phyloP scores from a whole-genome alignment of 257 asterid genomes.

The Nicotiana benthamiana region DNA sequence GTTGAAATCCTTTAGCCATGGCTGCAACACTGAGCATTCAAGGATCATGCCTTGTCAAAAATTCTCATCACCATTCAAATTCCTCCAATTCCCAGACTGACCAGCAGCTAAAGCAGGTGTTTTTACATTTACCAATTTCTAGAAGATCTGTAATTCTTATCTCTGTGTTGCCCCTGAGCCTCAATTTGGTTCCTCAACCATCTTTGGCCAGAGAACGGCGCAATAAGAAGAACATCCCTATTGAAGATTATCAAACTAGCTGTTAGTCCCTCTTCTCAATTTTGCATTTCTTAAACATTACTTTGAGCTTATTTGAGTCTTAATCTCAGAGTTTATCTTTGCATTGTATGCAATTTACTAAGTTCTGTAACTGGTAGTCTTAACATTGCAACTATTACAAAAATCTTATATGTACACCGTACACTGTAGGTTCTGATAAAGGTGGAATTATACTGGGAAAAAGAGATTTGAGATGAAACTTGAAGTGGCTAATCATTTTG shows the following conservation, averaged over 20 bases:
- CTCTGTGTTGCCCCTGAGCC: constrained; percentile 46
- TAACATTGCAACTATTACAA: background rate
- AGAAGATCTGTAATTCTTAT: constrained; percentile 66
- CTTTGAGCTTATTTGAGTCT: background rate
- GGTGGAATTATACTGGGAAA: too few relatives aligned
- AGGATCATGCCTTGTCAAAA: constrained; percentile 8
- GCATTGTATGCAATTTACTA: background rate
- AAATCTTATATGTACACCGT: background rate
- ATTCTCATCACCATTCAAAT: constrained; percentile 15
- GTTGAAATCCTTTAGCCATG: constrained; percentile 20
- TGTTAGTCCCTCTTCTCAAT: constrained; percentile 24
- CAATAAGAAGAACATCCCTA: constrained; percentile 60
- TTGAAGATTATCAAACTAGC: constrained; percentile 59
- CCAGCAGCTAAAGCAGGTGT: constrained; percentile 8
- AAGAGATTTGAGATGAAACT: too few relatives aligned
- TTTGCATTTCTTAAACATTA: background rate
- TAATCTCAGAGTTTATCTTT: background rate
- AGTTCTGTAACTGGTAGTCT: background rate
- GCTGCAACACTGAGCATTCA: constrained; percentile 35
- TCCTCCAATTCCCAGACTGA: constrained; percentile 3
- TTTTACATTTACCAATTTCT: constrained; percentile 43
- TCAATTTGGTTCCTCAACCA: constrained; percentile 40
- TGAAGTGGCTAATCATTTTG: too few relatives aligned
- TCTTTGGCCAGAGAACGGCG: constrained; percentile 87
- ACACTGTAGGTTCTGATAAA: too few relatives aligned